phyloP scores from a whole-genome alignment of 164 flowering plant genomes.

The Vitis amurensis region DNA sequence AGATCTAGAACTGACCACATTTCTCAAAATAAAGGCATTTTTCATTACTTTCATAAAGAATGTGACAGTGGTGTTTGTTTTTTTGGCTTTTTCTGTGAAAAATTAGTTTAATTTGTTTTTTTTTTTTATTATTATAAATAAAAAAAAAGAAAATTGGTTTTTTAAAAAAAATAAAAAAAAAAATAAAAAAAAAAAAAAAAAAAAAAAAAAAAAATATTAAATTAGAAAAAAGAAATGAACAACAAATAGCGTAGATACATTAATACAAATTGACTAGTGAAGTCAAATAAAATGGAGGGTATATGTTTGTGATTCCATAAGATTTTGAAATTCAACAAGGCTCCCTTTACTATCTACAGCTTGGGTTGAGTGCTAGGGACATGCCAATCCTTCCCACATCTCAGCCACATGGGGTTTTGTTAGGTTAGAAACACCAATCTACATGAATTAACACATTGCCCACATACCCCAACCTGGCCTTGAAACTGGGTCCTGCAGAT shows the following conservation, averaged over 20 bases:
- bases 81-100: too few species aligned
- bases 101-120: too few species aligned
- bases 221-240: too few species aligned
- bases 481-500: conserved; percentile 19
- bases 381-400: neutral
- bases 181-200: too few species aligned
- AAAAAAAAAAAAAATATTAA: too few species aligned
- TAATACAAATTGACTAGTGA: neutral
- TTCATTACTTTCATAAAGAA: conserved; percentile 5
- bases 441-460: conserved; percentile 20
- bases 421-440: conserved; percentile 16
- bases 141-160: too few species aligned
- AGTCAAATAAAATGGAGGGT: neutral
- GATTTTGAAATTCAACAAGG: neutral
- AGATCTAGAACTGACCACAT: neutral
- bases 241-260: neutral
- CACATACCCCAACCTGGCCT: conserved; percentile 10
- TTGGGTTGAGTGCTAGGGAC: neutral
- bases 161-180: too few species aligned
- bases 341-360: neutral
- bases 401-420: neutral
- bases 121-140: too few species aligned
- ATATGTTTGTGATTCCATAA: too few species aligned
- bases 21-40: neutral
- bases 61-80: neutral